Evolutionary conservation across 768 basidiomycete genomes (phyloP).

Genomic region (Mycena olivaceomarginata): DNA sequence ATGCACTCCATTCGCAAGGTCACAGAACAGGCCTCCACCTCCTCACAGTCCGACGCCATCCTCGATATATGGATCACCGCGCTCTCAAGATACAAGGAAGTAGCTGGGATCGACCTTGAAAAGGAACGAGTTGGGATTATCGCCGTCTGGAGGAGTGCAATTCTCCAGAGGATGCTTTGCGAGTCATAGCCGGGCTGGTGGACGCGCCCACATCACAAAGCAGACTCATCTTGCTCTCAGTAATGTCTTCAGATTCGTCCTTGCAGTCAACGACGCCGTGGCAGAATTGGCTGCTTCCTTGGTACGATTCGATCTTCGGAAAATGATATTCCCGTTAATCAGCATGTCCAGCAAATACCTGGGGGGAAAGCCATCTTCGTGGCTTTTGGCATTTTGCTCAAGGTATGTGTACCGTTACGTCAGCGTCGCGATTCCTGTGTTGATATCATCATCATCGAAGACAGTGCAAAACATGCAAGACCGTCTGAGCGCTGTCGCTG

Average conservation of each 20-base stretch:
- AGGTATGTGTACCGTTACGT: neutral
- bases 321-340: neutral
- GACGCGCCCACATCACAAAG: neutral
- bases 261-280: neutral
- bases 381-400: neutral
- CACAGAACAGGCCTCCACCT: neutral
- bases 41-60: neutral
- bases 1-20: neutral
- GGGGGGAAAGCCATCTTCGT: neutral
- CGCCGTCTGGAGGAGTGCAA: neutral
- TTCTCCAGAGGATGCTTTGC: neutral
- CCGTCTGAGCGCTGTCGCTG: neutral
- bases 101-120: neutral
- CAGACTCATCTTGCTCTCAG: neutral
- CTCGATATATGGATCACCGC: neutral
- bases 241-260: neutral
- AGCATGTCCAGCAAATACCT: neutral
- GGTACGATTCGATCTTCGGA: neutral
- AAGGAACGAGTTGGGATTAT: neutral
- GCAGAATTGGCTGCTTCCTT: neutral
- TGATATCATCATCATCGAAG: neutral
- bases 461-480: neutral
- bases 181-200: neutral
- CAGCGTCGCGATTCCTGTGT: too few relatives aligned
- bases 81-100: neutral